Evolutionary conservation across 345 rosid genomes (phyloP).

Genomic region (Anacardium occidentale): DNA sequence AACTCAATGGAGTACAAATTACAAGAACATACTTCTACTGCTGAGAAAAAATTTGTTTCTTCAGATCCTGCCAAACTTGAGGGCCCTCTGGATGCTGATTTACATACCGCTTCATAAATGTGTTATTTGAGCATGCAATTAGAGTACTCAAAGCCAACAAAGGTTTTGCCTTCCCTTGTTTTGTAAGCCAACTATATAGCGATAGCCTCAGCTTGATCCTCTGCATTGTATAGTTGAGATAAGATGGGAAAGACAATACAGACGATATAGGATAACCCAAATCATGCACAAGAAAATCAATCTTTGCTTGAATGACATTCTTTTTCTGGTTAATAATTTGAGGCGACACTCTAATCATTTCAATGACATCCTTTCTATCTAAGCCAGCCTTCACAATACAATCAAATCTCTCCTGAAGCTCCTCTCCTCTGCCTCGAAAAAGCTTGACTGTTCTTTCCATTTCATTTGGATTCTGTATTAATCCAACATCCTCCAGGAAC

Average conservation of each 20-base stretch:
- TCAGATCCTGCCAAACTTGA: slow-evolving; percentile 57
- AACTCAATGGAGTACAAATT: background rate
- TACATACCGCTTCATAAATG: slow-evolving; percentile 43
- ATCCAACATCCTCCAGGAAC: slow-evolving; percentile 60
- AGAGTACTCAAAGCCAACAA: slow-evolving; percentile 47
- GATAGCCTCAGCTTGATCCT: slow-evolving; percentile 55
- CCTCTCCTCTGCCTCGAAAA: slow-evolving; percentile 62
- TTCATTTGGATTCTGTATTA: slow-evolving; percentile 37
- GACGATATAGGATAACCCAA: slow-evolving; percentile 56
- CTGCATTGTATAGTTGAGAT: slow-evolving; percentile 40
- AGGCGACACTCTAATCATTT: slow-evolving; percentile 60
- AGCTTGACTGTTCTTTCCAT: slow-evolving; percentile 44
- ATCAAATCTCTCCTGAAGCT: slow-evolving; percentile 78
- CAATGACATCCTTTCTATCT: slow-evolving; percentile 46
- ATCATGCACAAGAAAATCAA: slow-evolving; percentile 45
- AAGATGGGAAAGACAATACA: slow-evolving; percentile 52
- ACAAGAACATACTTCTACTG: slow-evolving; percentile 1
- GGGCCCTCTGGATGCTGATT: slow-evolving; percentile 56
- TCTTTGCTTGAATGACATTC: slow-evolving; percentile 50
- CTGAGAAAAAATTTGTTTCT: slow-evolving; percentile 33
- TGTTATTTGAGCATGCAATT: slow-evolving; percentile 39
- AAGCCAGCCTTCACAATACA: slow-evolving; percentile 62
- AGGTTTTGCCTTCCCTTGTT: slow-evolving; percentile 37
- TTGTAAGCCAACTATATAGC: slow-evolving; percentile 73
- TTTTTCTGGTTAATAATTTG: slow-evolving; percentile 56